Conservation (phyloP, 2,329 filamentous ascomycete genomes). For the Herpomyces periplanetae region DNA sequence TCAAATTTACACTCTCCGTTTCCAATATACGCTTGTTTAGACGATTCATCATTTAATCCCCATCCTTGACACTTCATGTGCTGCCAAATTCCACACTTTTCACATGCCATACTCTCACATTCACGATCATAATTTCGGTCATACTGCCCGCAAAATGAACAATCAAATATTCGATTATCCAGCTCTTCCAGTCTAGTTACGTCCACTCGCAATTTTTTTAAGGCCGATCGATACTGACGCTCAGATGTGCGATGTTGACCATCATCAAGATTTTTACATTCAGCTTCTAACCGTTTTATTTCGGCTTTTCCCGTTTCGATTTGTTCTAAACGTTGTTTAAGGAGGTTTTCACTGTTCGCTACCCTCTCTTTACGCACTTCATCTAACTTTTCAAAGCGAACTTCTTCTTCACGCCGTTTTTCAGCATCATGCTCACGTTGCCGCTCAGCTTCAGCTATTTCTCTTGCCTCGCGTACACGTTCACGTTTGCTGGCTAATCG, state of each 20-base stretch:
- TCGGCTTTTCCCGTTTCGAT: conserved; percentile 37
- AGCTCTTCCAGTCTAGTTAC: too few species aligned
- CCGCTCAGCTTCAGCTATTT: conserved; percentile 25
- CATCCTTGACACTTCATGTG: conserved; percentile 73
- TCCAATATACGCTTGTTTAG: too few species aligned
- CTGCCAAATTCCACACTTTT: conserved; percentile 80
- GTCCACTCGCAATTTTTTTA: too few species aligned
- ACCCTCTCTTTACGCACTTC: conserved; percentile 36
- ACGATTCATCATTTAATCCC: too few species aligned
- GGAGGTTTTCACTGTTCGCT: conserved; percentile 43
- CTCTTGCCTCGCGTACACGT: conserved; percentile 30
- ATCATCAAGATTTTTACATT: too few species aligned
- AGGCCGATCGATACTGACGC: too few species aligned
- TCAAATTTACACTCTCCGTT: too few species aligned
- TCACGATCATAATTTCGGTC: conserved; percentile 72
- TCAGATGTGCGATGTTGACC: too few species aligned
- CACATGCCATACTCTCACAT: conserved; percentile 66
- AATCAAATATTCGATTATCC: conserved; percentile 78
- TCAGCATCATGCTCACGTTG: conserved; percentile 20
- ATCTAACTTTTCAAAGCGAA: conserved; percentile 5
- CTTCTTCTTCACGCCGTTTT: conserved; percentile 16
- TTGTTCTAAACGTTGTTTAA: conserved; percentile 48
- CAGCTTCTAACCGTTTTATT: conserved; percentile 31
- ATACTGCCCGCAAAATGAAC: conserved; percentile 44
- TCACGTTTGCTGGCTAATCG: conserved; percentile 48